phyloP scores from a whole-genome alignment of 208 protist species.

The Trypanosoma avium region DNA sequence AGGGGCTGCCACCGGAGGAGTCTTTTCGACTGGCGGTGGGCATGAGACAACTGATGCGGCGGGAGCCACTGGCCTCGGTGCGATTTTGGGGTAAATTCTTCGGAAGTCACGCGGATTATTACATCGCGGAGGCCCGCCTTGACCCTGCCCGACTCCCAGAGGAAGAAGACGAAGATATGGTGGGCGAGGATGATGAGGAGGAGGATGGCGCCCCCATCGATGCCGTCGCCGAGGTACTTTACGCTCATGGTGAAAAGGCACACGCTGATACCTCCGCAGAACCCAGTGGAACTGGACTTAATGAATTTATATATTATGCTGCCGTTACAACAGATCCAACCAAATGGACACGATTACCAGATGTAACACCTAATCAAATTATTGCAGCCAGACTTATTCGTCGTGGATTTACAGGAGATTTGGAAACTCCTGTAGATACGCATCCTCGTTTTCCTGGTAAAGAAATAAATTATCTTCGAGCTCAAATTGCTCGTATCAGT shows the following conservation, averaged over 20 bases:
- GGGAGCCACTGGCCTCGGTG: slow-evolving; percentile 77
- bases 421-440: slow-evolving; percentile 76
- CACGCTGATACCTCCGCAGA: slow-evolving; percentile 46
- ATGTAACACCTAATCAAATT: slow-evolving; percentile 92
- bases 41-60: slow-evolving; percentile 81
- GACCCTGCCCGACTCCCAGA: slow-evolving; percentile 73
- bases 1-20: slow-evolving; percentile 77
- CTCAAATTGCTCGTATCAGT: slow-evolving; percentile 95
- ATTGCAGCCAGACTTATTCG: slow-evolving; percentile 74
- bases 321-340: slow-evolving; percentile 67
- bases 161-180: slow-evolving; percentile 30
- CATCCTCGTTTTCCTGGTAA: slow-evolving; percentile 92
- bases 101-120: slow-evolving; percentile 82
- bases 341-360: slow-evolving; percentile 83
- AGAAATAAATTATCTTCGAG: slow-evolving; percentile 93
- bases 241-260: slow-evolving; percentile 30
- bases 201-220: slow-evolving; percentile 57
- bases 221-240: slow-evolving; percentile 73
- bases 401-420: slow-evolving; percentile 91
- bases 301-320: slow-evolving; percentile 91
- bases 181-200: slow-evolving; percentile 46
- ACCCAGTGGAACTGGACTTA: slow-evolving; percentile 76
- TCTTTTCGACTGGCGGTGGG: slow-evolving; percentile 83
- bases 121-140: slow-evolving; percentile 84
- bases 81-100: slow-evolving; percentile 91